Evolutionary conservation across 2,329 filamentous ascomycete species (phyloP), one percentile per base, ranked within the genome.

Genomic region (Cryoendolithus antarcticus): DNA sequence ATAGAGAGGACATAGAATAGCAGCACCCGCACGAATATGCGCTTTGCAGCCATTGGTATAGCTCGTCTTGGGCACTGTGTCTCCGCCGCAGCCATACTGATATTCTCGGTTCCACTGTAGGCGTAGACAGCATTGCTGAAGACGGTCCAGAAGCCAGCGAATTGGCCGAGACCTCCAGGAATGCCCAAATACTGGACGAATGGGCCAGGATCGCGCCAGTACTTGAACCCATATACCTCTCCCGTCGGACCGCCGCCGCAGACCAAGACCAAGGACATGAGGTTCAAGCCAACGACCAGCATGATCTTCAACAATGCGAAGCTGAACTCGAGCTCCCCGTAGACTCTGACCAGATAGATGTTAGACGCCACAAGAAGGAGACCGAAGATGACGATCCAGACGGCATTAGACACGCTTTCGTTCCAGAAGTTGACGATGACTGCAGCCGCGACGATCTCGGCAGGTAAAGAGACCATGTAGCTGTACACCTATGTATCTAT

Each of bases 281-380:
- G 38, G 31, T 67, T 66, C 21, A 67, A 43, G 34, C 63, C 64
- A 24, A 65, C 57, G 43, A 67, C 63, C 29, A 62, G 58, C 7
- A 64, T 37, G 37, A 69, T 60, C 44, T 69, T 69, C 48, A 67
- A 53, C 6, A 53, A 57, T 35, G 62, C 63, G 6, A 69, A 60
- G 60, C 61, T 66, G 51, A 67, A 67, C 39, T 67, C 64, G 31
- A 67, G 60, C 48, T 67, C 63, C 41, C 64, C 64, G 37, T 66
- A 68, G 47, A 65, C 64, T 3, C 46, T 35, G 6, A 70, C 66
- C 2, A 64, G 60, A 38, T 61, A 59, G 47, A 60, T 60, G 42
- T 66, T 70, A 28, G 67, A 51, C 6, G 59, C 34, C 7, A 66
- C 45, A 9, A 68, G 60, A 4, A 66, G 56, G 11, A 49, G 27